These are phyloP conservation scores for Chlorella variabilis DNA, from an alignment of 163 green algal species.

Conservation along the genomic window DNA sequence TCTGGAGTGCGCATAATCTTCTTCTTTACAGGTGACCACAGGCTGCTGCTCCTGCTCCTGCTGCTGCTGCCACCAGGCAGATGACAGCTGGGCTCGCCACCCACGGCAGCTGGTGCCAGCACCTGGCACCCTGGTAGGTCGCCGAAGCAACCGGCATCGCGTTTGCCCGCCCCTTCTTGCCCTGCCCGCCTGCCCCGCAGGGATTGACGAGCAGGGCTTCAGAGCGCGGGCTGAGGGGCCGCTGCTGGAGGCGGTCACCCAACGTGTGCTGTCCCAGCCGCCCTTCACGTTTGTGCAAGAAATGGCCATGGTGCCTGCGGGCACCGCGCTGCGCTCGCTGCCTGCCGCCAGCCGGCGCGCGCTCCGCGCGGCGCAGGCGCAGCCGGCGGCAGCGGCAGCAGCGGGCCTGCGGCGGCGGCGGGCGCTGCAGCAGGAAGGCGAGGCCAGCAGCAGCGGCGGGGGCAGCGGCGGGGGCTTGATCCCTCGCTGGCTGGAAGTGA, in stretches of 20 bases:
- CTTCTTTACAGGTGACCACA: neutral
- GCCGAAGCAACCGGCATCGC: no score
- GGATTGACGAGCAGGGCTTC: neutral
- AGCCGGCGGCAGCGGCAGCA: neutral
- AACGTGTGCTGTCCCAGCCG: neutral
- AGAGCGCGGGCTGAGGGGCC: neutral
- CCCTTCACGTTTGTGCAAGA: neutral
- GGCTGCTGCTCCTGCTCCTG: no score
- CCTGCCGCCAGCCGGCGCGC: no score
- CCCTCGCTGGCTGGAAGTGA: slow-evolving; percentile 14
- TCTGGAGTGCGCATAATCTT: neutral
- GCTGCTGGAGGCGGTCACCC: neutral
- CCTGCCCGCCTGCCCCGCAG: neutral
- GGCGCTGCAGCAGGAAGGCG: neutral
- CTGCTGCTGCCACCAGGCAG: no score
- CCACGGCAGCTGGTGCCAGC: no score
- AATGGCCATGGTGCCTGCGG: neutral
- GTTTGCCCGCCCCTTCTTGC: no score
- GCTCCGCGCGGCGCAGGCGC: no score
- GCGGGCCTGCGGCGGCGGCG: neutral
- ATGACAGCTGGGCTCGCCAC: no score
- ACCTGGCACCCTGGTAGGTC: no score
- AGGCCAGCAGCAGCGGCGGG: no score
- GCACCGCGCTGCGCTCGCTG: neutral
- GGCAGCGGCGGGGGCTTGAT: no score